Evolutionary conservation across 2,329 filamentous ascomycete species (phyloP).

Genomic region (Penicillium oxalicum): DNA sequence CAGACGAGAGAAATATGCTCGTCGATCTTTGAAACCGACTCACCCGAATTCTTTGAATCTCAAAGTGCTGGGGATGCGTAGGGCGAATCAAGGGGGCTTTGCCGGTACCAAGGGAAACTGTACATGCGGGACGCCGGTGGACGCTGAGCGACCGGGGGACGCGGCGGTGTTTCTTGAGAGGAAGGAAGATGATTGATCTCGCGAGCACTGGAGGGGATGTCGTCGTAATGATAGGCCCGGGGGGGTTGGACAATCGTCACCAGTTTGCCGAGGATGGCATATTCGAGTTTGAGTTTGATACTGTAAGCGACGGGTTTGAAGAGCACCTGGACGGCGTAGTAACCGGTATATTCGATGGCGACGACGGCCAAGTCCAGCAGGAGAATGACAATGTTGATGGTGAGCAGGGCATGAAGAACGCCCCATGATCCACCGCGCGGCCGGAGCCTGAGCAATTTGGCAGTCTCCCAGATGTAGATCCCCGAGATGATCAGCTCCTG

Average conservation of each 20-base stretch:
- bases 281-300: slow-evolving; percentile 49
- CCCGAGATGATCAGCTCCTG: slow-evolving; percentile 49
- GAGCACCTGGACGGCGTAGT: slow-evolving; percentile 36
- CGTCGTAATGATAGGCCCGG: slow-evolving; percentile 1
- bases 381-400: slow-evolving; percentile 45
- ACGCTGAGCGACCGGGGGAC: not conserved
- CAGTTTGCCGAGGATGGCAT: slow-evolving; percentile 47
- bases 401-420: slow-evolving; percentile 43
- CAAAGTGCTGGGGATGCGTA: not conserved
- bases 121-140: slow-evolving; percentile 2
- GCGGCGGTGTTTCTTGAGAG: not conserved
- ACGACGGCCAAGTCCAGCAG: slow-evolving; percentile 42
- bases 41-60: too few species aligned
- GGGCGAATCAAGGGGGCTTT: slow-evolving; percentile 3
- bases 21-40: too few species aligned
- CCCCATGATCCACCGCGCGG: slow-evolving; percentile 15
- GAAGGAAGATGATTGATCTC: slow-evolving; percentile 12
- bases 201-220: slow-evolving; percentile 10
- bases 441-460: slow-evolving; percentile 23
- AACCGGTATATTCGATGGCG: slow-evolving; percentile 35
- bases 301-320: slow-evolving; percentile 37
- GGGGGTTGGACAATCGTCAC: slow-evolving; percentile 22
- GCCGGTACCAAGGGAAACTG: slow-evolving; percentile 12
- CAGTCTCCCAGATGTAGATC: slow-evolving; percentile 47
- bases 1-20: too few species aligned